phyloP scores from a whole-genome alignment of 805 yeast species.

The Metschnikowia arizonensis region DNA sequence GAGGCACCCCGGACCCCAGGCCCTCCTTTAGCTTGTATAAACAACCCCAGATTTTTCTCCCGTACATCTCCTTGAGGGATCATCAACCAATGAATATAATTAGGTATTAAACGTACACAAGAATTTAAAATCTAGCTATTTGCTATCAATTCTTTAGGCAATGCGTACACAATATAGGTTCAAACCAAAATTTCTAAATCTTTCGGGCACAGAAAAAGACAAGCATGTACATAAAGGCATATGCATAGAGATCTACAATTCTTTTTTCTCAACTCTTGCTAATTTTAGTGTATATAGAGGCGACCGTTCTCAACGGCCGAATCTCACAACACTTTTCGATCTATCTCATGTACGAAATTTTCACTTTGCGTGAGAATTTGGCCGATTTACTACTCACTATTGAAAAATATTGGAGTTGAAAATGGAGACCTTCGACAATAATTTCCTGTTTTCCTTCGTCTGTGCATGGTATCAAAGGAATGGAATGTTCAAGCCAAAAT shows the following conservation, averaged over 20 bases:
- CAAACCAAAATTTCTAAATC: background rate
- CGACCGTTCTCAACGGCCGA: background rate
- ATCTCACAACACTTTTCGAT: background rate
- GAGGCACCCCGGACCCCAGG: too few species aligned
- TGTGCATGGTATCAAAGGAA: background rate
- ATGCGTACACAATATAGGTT: background rate
- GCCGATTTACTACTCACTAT: background rate
- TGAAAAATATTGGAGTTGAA: background rate
- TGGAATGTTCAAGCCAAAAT: too few species aligned
- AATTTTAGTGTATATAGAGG: background rate
- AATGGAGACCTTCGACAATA: background rate
- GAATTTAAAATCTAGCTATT: too few species aligned
- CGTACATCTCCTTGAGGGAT: too few species aligned
- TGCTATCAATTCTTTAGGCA: background rate
- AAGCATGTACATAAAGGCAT: too few species aligned
- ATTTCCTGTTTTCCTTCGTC: background rate
- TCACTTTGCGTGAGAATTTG: background rate
- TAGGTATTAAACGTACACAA: too few species aligned
- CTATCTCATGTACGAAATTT: background rate
- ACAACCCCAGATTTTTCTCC: too few species aligned
- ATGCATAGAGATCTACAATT: too few species aligned
- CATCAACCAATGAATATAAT: too few species aligned
- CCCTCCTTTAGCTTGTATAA: too few species aligned
- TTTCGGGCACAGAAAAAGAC: background rate
- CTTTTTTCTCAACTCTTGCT: background rate